Base-by-base conservation (phyloP, 2,329 filamentous ascomycete genomes). In the Huntiella omanensis region DNA sequence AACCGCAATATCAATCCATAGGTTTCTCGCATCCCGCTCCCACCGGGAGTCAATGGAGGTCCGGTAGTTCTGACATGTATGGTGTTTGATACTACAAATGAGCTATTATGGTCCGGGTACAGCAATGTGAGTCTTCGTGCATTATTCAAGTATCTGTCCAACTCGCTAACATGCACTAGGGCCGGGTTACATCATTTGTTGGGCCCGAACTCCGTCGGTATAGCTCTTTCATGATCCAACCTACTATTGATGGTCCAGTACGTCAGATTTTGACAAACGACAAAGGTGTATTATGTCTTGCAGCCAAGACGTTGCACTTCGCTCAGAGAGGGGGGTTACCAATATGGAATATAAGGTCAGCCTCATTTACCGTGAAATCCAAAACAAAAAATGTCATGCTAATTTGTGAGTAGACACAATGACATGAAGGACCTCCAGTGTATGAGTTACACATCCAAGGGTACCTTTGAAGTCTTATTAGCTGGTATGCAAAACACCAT, bases 361-460 rank as follows among this genome's bases (percentile, higher is more conserved):
- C 40, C 22, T 15, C 8, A 10, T 2, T 16, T 10, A 12, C 11
- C 5, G 19, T 22, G 22, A 10, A 19, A 12, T 5, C n/a, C 16
- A 6, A 10, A 33, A 28, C 6, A 28, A 28, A 28, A 28, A 28
- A 28, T 28, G 22, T 2, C 6, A 28, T 10, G 22, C 22, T 28
- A 28, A 28, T 10, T 28, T 28, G 3, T 28, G 16, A 16, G 13
- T 40, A 45, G 44, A n/a, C 45, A 46, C 33, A 49, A 47, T 13
- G 37, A 45, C 40, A 22, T 96, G 80, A 76, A 72, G 52, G 84
- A 95, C 57, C 66, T 98, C 52, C 76, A 77, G 54, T 96, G 91
- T 62, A 96, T 96, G 86, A 88, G 82, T 59, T 95, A 93, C 58
- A 92, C 85, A 1, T 86, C 83, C 22, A 86, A 86, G 57, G 81